Evolutionary conservation across 2,329 filamentous ascomycete species (phyloP), one percentile per base, ranked within the genome.

Genomic region (Esteya vermicola): DNA sequence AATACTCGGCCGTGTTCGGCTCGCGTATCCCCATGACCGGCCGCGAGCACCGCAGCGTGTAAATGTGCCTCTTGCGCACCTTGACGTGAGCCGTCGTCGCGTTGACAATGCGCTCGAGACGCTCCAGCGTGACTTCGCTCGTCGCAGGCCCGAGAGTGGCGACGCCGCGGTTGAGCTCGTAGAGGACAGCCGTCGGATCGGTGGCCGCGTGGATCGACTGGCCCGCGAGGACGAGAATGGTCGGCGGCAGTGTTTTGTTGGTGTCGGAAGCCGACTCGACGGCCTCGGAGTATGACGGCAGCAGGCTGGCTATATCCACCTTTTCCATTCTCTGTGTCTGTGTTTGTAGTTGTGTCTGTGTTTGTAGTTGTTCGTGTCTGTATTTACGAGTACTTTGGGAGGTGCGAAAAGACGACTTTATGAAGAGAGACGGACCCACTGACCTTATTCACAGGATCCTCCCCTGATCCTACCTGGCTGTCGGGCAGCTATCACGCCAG

Each of bases 161-260:
- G 25, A 40, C 10, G 26, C 38, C 38, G 6, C 38, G 38, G 38
- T 36, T 40, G 32, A 35, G 10, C 25, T 22, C 18, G 19, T 40
- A 40, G 25, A 40, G 38, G 7, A 33, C 3, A 8, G 5, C n/a
- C 4, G 28, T 19, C 4, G 37, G 37, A 16, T 33, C 30, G 4
- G 37, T 25, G 16, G 26, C 37, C 19, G 28, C 28, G 18, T 39
- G 30, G 22, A 39, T 39, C 2, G 37, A 26, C 18, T 39, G 37
- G 5, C n/a, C 9, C 6, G 30, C 13, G 6, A 39, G 22, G 21
- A 39, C 28, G 9, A 39, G 37, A 21, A 26, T 31, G 23, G 37
- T 26, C 7, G 37, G 37, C 9, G 9, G 30, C 9, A 39, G 3
- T 10, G 31, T 4, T 4, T 36, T 25, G 22, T 26, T 14, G 9